Conservation (phyloP, 495 filamentous ascomycete genomes). For the Physcia stellaris region DNA sequence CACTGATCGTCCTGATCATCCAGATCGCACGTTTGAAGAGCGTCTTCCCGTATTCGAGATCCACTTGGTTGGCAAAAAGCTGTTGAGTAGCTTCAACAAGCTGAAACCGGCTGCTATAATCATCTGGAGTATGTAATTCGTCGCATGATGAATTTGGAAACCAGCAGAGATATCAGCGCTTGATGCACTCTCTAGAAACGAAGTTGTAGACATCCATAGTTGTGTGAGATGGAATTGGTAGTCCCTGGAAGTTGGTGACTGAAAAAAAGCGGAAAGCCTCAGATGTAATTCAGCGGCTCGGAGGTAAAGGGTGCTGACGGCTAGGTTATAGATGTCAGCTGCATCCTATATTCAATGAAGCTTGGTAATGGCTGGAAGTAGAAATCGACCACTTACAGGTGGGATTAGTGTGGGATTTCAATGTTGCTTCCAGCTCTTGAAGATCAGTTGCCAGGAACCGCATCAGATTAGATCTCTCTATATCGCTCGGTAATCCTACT, state of each 20-base stretch:
- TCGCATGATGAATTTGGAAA: constrained; percentile 51
- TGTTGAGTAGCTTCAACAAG: constrained; percentile 72
- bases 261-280: constrained; percentile 78
- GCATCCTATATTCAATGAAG: too few species aligned
- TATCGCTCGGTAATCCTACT: constrained; percentile 55
- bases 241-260: constrained; percentile 56
- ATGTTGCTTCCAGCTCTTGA: constrained; percentile 34
- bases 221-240: constrained; percentile 67
- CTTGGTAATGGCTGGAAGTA: too few species aligned
- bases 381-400: too few species aligned
- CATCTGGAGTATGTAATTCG: constrained; percentile 87
- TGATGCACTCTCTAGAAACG: constrained; percentile 62
- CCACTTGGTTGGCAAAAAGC: constrained; percentile 62
- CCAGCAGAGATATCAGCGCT: constrained; percentile 37
- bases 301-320: constrained; percentile 58
- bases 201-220: constrained; percentile 60
- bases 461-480: constrained; percentile 55
- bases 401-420: too few species aligned
- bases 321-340: too few species aligned
- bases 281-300: constrained; percentile 72
- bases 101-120: constrained; percentile 77
- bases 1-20: constrained; percentile 63
- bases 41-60: constrained; percentile 56
- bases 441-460: constrained; percentile 38
- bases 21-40: constrained; percentile 67